Base-by-base conservation (phyloP, 169 alveolate species). In the Besnoitia besnoiti region DNA sequence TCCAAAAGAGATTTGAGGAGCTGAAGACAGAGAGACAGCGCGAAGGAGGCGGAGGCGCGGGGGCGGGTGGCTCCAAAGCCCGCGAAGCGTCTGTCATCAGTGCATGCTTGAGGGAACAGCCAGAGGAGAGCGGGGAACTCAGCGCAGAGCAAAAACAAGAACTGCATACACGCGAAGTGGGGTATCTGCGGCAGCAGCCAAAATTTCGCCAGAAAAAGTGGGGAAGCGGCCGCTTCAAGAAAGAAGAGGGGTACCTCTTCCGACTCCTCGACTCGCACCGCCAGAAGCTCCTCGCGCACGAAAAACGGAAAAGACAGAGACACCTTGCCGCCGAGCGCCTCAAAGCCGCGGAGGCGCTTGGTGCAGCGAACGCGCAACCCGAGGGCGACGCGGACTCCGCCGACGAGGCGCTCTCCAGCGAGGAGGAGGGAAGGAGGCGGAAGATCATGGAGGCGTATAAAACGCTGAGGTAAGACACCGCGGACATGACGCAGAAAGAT, bases 201-300 rank as follows among this genome's bases (percentile, higher is more conserved):
- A 30, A 35, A 7, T 67, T 67, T 35, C 80, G 80, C 44, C 47
- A 30, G 80, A 67, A 67, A n/a, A 1, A 35, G 46, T 67, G 80
- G 80, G 80, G 80, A 21, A 67, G 80, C 44, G 80, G 80, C 14
- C 80, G 80, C 8, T 67, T 30, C 47, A 67, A n/a, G 80, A 67
- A 67, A n/a, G 80, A 67, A n/a, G 80, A 67, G 44, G 80, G 46
- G 7, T 67, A 67, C 80, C 47, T 67, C 44, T 35, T 67, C 10
- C 80, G 80, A 2, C 44, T 67, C 30, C 80, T 67, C 47, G 80
- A 30, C 14, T 67, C 80, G 42, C 80, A 67, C 80, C 14, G 80
- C 3, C 8, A 67, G 42, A 67, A 67, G n/a, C 47, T 67, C 39
- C 80, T 19, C 10, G 46, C 19, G 80, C 80, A 67, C 44, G 80